Conservation (phyloP, 2,329 filamentous ascomycete genomes). For the Achaetomium macrosporum region DNA sequence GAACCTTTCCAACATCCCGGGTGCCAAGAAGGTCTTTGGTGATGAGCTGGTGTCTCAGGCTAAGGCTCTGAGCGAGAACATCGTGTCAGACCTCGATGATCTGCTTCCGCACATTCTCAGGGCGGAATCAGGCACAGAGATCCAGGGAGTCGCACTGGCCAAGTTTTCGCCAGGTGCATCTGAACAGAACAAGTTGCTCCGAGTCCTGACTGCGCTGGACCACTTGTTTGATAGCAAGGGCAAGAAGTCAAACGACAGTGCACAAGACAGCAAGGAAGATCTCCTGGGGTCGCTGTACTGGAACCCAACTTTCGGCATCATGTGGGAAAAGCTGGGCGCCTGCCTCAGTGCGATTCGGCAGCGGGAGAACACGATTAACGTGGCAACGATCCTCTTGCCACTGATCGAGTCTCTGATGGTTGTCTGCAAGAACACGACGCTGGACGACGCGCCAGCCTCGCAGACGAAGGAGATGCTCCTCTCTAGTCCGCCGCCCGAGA, state of each 20-base stretch:
- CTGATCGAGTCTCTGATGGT: conserved; percentile 98
- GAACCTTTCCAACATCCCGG: conserved; percentile 88
- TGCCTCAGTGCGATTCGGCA: conserved; percentile 84
- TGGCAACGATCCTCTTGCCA: conserved; percentile 89
- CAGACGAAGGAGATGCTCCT: conserved; percentile 62
- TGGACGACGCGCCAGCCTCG: conserved; percentile 56
- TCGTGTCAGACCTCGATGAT: conserved; percentile 77
- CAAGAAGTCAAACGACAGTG: conserved; percentile 45
- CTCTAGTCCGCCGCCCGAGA: conserved; percentile 72
- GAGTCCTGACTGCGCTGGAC: conserved; percentile 88
- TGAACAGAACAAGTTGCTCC: conserved; percentile 91
- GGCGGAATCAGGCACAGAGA: conserved; percentile 84
- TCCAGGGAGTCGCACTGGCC: conserved; percentile 86
- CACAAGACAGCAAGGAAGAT: conserved; percentile 63
- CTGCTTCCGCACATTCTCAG: conserved; percentile 80
- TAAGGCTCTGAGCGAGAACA: conserved; percentile 74
- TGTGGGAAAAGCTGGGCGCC: conserved; percentile 89
- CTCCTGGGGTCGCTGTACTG: conserved; percentile 84
- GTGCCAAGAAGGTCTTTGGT: conserved; percentile 86
- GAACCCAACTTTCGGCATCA: conserved; percentile 78
- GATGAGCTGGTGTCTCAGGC: conserved; percentile 86
- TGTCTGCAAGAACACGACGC: conserved; percentile 93
- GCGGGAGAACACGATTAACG: conserved; percentile 92
- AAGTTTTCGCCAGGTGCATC: conserved; percentile 96
- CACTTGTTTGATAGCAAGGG: conserved; percentile 86